These are phyloP conservation scores for Carex myosuroides DNA, from an alignment of 176 grass and related monocot genomes.

Conservation along the genomic window DNA sequence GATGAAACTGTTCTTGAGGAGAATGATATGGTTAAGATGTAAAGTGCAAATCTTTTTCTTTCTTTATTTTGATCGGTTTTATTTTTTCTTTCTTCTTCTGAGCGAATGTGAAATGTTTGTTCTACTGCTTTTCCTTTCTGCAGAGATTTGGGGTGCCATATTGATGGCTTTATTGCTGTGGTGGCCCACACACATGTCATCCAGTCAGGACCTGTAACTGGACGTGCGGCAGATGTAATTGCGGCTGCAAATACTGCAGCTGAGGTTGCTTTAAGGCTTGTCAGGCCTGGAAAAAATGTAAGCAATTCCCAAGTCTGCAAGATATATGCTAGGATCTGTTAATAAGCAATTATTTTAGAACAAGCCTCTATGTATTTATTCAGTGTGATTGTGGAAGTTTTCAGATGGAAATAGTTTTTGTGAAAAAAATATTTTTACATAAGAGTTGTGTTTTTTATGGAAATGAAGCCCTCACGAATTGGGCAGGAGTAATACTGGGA, in stretches of 20 bases:
- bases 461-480: too few relatives aligned
- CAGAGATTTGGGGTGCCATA: constrained; percentile 97
- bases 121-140: constrained; percentile 17
- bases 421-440: neutral
- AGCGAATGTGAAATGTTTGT: neutral
- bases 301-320: neutral
- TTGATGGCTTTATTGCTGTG: constrained; percentile 99
- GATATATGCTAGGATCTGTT: neutral
- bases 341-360: neutral
- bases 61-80: neutral
- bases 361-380: neutral
- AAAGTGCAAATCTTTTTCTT: constrained; percentile 20
- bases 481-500: too few relatives aligned
- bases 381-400: neutral
- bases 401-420: neutral
- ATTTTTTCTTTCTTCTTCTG: neutral
- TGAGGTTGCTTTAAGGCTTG: constrained; percentile 85
- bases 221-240: constrained; percentile 84
- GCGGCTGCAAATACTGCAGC: constrained; percentile 87
- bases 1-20: constrained; percentile 74
- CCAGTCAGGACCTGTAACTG: constrained; percentile 54
- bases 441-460: neutral
- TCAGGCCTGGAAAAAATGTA: constrained; percentile 97
- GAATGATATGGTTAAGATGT: constrained; percentile 99
- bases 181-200: constrained; percentile 92